Evolutionary conservation across 2,329 filamentous ascomycete species (phyloP), one percentile per base, ranked within the genome.

Genomic region (Calonectria crousiana): DNA sequence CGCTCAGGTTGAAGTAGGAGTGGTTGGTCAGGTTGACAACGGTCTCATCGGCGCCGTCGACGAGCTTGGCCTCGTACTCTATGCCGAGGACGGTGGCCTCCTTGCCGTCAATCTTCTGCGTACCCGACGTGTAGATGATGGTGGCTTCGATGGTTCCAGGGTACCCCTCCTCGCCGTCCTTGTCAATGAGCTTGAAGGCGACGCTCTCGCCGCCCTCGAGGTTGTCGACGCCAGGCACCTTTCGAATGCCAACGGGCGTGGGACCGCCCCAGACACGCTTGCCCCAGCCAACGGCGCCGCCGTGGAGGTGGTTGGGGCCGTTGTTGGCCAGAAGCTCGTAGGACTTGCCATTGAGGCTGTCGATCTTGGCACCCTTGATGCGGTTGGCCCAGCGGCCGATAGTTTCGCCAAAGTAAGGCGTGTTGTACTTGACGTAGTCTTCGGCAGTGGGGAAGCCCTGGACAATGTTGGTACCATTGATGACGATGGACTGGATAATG

Each of bases 1-100:
- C 88, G 4, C 88, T 86, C 41, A 93, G 88, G 85, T 93, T 93
- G 85, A 94, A 94, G 87, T 94, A 94, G 49, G 95, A 97, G 88
- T 99, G 96, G 87, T 98, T 99, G 65, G 97, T 98, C 86, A 98
- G 90, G 86, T 96, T 97, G 83, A 98, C 91, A 52, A 93, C 93
- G 0, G 96, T 98, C 89, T 98, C 96, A n/a, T 96, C 92, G 16
- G 93, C 93, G 65, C 94, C 93, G 4, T 90, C 93, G 4, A 95
- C 89, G 60, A 98, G 89, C 84, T 95, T 92, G 26, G 94, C 95
- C 88, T 98, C 94, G 83, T 97, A 98, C 84, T 98, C 97, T 65
- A 97, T 94, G 71, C 93, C 93, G 72, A 98, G 86, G 26, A 97
- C 91, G 1, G 91, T 92, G 76, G 93, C 92, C 75, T 93, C 89